These are phyloP conservation scores for Neocallimastix lanati DNA, from an alignment of 192 early-diverging fungal genomes.

Conservation along the genomic window DNA sequence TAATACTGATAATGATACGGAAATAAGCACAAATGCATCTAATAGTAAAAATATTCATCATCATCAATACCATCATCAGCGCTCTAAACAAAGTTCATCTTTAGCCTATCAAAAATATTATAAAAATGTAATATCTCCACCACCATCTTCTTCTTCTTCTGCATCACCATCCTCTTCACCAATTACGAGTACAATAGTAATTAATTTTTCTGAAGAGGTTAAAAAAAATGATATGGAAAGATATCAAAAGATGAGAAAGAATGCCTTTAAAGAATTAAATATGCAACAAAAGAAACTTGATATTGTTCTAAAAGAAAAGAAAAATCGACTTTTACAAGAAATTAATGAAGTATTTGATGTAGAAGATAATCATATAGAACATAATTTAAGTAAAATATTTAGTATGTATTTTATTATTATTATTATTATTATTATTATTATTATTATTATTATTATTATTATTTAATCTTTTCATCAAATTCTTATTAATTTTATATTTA, in stretches of 20 bases:
- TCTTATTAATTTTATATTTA: no score
- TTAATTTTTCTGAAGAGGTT: background rate
- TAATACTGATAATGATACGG: no score
- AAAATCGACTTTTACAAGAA: background rate
- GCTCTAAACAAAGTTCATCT: background rate
- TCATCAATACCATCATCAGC: no score
- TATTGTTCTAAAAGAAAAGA: background rate
- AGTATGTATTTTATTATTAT: no score
- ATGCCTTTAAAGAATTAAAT: background rate
- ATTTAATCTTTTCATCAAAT: no score
- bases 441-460: no score
- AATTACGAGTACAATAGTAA: background rate
- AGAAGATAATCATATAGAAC: background rate
- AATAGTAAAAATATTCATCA: no score
- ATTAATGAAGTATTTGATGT: background rate
- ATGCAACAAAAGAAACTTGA: background rate
- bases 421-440: no score
- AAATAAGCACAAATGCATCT: no score
- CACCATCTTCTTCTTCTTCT: background rate
- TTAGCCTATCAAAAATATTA: background rate
- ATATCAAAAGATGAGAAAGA: background rate
- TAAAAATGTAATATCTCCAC: background rate
- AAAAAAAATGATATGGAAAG: background rate
- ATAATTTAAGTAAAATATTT: no score
- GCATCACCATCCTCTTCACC: background rate